These are phyloP conservation scores for Neofusicoccum sp. DNA, from an alignment of 2,329 filamentous ascomycete genomes.

Conservation along the genomic window DNA sequence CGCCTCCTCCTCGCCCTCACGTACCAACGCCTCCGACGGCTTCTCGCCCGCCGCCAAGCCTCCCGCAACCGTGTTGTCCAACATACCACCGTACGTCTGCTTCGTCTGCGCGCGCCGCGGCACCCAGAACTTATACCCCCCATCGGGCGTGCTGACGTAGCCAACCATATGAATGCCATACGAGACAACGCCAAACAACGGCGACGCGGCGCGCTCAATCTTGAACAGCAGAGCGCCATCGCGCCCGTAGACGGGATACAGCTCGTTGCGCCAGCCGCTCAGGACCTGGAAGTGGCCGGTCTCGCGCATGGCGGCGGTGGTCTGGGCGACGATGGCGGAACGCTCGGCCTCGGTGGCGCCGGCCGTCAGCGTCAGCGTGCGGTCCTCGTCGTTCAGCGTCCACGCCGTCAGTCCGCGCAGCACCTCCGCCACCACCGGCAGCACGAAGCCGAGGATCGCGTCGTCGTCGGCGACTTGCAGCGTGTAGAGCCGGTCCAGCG, in stretches of 20 bases:
- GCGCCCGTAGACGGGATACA: constrained; percentile 42
- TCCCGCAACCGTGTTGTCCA: constrained; percentile 92
- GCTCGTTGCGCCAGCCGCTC: constrained; percentile 43
- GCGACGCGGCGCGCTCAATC: constrained; percentile 43
- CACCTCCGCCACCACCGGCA: constrained; percentile 59
- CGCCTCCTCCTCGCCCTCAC: constrained; percentile 88
- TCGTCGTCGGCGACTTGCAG: constrained; percentile 67
- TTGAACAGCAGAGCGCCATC: constrained; percentile 41
- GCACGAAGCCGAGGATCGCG: constrained; percentile 59
- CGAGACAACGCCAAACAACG: constrained; percentile 45
- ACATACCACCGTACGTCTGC: constrained; percentile 83
- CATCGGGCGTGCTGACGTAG: constrained; percentile 35
- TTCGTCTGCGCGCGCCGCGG: constrained; percentile 74
- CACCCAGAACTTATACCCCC: constrained; percentile 78
- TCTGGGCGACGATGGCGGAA: constrained; percentile 55
- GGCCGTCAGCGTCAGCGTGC: constrained; percentile 54
- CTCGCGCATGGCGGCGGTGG: constrained; percentile 67
- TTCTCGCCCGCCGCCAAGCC: constrained; percentile 78
- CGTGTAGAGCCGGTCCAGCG: constrained; percentile 56
- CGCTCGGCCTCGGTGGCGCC: constrained; percentile 62
- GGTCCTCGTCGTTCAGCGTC: constrained; percentile 57
- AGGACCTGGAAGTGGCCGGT: constrained; percentile 72
- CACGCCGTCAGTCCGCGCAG: constrained; percentile 59
- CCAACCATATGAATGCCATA: constrained; percentile 44
- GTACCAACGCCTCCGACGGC: constrained; percentile 76